phyloP scores from a whole-genome alignment of 2,329 filamentous ascomycete species.

The Rosellinia necatrix region DNA sequence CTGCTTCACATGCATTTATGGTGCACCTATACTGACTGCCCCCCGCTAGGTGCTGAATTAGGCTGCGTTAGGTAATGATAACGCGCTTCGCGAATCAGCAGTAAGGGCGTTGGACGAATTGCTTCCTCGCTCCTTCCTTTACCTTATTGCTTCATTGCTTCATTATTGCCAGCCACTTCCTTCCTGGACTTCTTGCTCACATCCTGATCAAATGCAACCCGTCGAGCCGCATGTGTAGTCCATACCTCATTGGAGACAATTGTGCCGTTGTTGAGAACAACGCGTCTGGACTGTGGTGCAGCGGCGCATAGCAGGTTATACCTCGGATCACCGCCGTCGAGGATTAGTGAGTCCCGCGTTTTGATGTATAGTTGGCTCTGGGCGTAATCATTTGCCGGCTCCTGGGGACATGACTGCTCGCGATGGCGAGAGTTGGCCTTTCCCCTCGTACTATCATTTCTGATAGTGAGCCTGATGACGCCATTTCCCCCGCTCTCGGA shows the following conservation, averaged over 20 bases:
- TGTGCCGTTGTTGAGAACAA: no score
- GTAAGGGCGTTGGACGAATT: background rate
- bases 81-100: conserved; percentile 14
- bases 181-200: no score
- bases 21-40: conserved; percentile 4
- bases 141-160: background rate
- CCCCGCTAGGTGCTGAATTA: conserved; percentile 4
- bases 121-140: background rate
- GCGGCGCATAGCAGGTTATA: no score
- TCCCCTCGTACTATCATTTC: conserved; percentile 32
- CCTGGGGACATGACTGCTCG: conserved; percentile 4
- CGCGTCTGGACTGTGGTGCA: no score
- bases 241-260: no score
- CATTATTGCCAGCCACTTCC: no score
- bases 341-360: background rate
- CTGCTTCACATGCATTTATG: background rate
- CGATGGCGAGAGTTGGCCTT: conserved; percentile 28
- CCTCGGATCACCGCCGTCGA: background rate
- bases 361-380: background rate
- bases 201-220: no score
- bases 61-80: conserved; percentile 7
- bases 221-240: no score
- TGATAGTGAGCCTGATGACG: conserved; percentile 37
- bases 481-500: conserved; percentile 20
- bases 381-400: background rate